Evolutionary conservation across 345 rosid species (phyloP).

Genomic region (Pugionium cornutum): DNA sequence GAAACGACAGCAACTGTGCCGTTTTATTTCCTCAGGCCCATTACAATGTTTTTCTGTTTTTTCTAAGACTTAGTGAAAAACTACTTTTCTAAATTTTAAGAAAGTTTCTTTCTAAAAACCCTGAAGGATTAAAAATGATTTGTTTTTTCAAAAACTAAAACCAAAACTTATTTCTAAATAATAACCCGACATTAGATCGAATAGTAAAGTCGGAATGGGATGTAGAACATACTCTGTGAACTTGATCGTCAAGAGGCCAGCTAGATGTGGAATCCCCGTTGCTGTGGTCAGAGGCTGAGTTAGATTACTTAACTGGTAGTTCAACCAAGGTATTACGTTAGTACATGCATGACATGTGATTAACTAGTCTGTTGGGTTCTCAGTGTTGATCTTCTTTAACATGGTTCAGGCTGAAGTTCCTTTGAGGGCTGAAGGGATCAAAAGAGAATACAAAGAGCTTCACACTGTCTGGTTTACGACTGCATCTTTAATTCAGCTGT

Average conservation of each 20-base stretch:
- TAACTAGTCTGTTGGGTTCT: conserved; percentile 1
- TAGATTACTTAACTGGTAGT: conserved; percentile 88
- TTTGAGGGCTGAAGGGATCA: conserved; percentile 85
- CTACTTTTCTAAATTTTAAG: no score
- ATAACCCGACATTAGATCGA: no score
- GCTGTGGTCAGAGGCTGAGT: conserved; percentile 84
- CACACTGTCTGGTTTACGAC: conserved; percentile 99
- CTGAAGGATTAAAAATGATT: no score
- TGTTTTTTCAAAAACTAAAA: no score
- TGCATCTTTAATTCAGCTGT: conserved; percentile 94
- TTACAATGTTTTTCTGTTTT: neutral
- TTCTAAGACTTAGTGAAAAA: no score
- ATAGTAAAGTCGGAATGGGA: no score
- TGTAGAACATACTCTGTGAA: conserved; percentile 36
- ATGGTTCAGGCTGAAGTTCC: conserved; percentile 75
- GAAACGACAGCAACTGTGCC: conserved; percentile 21
- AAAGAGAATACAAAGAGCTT: conserved; percentile 89
- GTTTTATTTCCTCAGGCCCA: conserved; percentile 29
- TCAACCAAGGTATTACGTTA: conserved; percentile 70
- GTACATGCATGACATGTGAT: neutral
- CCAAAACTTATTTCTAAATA: no score
- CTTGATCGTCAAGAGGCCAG: conserved; percentile 98
- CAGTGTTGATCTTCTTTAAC: conserved; percentile 21
- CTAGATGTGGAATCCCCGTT: conserved; percentile 93
- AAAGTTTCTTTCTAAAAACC: no score